Evolutionary conservation across 352 stramenopile genomes (phyloP), one percentile per base, ranked within the genome.

Genomic region (Phytophthora syringae): DNA sequence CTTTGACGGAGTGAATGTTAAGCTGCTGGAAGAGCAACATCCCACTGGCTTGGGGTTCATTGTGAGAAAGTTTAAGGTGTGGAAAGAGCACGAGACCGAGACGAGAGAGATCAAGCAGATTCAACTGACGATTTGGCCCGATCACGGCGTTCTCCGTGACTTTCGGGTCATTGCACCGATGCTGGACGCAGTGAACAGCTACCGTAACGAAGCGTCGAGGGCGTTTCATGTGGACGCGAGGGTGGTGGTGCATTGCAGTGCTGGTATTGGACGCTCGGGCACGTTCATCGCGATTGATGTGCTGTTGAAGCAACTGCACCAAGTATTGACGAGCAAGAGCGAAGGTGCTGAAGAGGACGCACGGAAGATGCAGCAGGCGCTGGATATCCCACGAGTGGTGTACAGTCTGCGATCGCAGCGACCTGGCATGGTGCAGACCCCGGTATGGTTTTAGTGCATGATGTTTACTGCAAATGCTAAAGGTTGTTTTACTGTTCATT

Each of bases 201-300:
- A 82, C 53, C 60, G 64, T 3, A 22, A 67, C 13, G 63, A 80
- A 20, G 71, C 76, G 7, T 73, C 72, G 0, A 53, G 50, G 13
- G 13, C 24, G 16, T 59, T 62, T 5, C 64, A 72, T 13, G 67
- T 76, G 21, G 44, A 71, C 11, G 55, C 72, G 2, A 76, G 68
- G 32, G 67, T 92, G 0, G 60, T 93, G 10, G 85, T 95, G 39
- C 87, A 93, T 58, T 95, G 87, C 67, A 93, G 87, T 42, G 87
- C 87, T 0, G 84, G 87, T 22, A 93, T 95, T 40, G 87, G 87
- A 16, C 82, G 87, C 12, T 94, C 84, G 0, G 84, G 87, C 36
- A 95, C 85, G 42, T 91, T 95, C 53, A 94, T 95, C 43, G 84
- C 87, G 11, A 93, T 95, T 48, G 84, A 95, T 54, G 80, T 92